These are phyloP conservation scores for Penicillium decumbens DNA, from an alignment of 2,329 filamentous ascomycete species.

Conservation along the genomic window DNA sequence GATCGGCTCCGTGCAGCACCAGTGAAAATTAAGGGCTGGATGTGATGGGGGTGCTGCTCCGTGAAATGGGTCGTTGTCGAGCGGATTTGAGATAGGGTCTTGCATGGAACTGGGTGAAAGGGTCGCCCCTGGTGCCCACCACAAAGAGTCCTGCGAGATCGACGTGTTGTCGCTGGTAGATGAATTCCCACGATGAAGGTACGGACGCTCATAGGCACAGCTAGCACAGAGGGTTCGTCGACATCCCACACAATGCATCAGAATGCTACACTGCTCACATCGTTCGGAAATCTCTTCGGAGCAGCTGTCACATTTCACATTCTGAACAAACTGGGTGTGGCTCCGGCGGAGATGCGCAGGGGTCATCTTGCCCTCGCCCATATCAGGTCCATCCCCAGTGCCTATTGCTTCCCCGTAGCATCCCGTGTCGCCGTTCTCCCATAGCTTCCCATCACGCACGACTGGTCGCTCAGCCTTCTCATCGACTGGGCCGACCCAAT, in stretches of 20 bases:
- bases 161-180: constrained; percentile 8
- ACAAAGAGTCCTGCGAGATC: constrained; percentile 42
- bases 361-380: constrained; percentile 51
- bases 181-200: constrained; percentile 29
- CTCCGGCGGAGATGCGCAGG: constrained; percentile 53
- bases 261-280: constrained; percentile 57
- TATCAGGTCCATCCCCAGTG: constrained; percentile 41
- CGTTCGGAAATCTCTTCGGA: constrained; percentile 51
- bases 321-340: constrained; percentile 51
- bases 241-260: constrained; percentile 60
- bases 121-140: constrained; percentile 56
- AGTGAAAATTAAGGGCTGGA: constrained; percentile 53
- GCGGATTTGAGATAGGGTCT: constrained; percentile 40
- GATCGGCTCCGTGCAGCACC: constrained; percentile 58
- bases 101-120: constrained; percentile 57
- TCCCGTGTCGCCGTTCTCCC: constrained; percentile 54
- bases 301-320: constrained; percentile 53
- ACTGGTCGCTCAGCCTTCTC: constrained; percentile 23
- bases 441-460: constrained; percentile 49
- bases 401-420: constrained; percentile 54
- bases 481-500: constrained; percentile 50
- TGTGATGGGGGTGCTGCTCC: constrained; percentile 36
- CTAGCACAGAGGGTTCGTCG: constrained; percentile 57
- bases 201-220: constrained; percentile 55
- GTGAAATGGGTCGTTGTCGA: constrained; percentile 32